Base-by-base conservation (phyloP, 2,329 filamentous ascomycete genomes). In the Colletotrichum eremochloae region DNA sequence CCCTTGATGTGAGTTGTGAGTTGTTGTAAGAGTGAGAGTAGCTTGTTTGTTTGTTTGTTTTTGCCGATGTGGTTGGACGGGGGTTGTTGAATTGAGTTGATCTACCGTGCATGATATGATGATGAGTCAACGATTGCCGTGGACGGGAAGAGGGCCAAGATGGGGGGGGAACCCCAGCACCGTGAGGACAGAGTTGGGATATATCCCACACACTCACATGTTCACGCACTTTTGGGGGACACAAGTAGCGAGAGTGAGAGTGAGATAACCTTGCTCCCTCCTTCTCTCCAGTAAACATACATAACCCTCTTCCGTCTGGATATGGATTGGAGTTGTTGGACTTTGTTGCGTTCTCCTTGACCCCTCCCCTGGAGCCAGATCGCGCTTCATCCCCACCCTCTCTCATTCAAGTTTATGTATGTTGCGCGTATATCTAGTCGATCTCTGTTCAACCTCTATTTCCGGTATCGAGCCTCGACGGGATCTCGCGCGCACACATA, bases 151-250 rank as follows among this genome's bases (percentile, higher is more conserved):
- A 52, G 9, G 8, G 6, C n/a, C 12, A 4, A 31, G 2, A 52
- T 31, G n/a, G n/a, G 24, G 24, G 11, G 24, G 24, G 12, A 53
- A 18, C 50, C 29, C 50, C 50, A 15, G 50, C 29, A 53, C 14
- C 36, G 20, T 14, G 29, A 38, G 24, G 36, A 48, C 42, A 63
- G 31, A 63, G 61, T 66, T 69, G 67, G 62, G 67, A 8, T 9
- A 8, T 9, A 46, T 46, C 44, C 15, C 44, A n/a, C 44, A n/a
- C 20, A 11, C 44, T 58, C 44, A 44, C 40, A 42, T 58, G 33
- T 64, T 38, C 36, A 50, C 44, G 60, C 67, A 53, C 24, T 58
- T 55, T 65, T 58, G 24, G 29, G 29, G 61, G 53, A 53, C 9
- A 7, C 3, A 24, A 2, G n/a, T 9, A 24, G 15, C 7, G 5